phyloP scores from a whole-genome alignment of 768 basidiomycete genomes.

The Leccinellum luteum region DNA sequence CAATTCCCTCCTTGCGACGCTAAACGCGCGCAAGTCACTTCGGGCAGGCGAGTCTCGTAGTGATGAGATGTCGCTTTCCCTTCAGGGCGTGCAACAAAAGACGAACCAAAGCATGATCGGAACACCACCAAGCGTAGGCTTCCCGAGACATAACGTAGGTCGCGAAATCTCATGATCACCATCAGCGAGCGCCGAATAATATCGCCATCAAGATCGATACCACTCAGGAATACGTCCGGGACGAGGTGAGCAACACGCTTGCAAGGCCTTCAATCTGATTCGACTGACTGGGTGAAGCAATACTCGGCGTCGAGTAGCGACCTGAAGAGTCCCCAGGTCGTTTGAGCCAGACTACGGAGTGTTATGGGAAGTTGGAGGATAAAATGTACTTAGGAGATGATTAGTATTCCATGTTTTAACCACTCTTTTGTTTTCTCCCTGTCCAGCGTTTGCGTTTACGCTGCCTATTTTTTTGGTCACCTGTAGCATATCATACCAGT shows the following conservation, averaged over 20 bases:
- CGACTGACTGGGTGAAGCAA: constrained; percentile 10
- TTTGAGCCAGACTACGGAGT: constrained; percentile 2
- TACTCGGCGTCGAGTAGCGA: constrained; percentile 21
- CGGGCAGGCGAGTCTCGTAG: constrained; percentile 25
- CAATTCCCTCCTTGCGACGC: constrained; percentile 59
- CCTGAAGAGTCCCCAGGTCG: constrained; percentile 20
- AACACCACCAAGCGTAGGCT: constrained; percentile 12
- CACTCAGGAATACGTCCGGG: constrained; percentile 51
- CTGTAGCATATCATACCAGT: constrained; percentile 14
- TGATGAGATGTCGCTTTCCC: constrained; percentile 32
- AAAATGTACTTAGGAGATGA: constrained; percentile 1
- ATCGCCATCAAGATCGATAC: constrained; percentile 71
- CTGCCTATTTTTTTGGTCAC: constrained; percentile 6
- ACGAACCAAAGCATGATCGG: constrained; percentile 12
- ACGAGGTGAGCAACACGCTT: constrained; percentile 28
- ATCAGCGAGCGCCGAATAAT: constrained; percentile 39
- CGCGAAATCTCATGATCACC: background rate
- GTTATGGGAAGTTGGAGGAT: background rate
- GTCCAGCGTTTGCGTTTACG: background rate
- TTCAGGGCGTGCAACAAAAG: constrained; percentile 30
- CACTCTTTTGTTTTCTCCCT: background rate
- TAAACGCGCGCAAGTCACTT: constrained; percentile 55
- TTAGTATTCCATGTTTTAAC: constrained; percentile 1
- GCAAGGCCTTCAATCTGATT: background rate
- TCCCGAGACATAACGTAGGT: too few species aligned